These are phyloP conservation scores for Lantana camara DNA, from an alignment of 257 asterid species.

Conservation along the genomic window DNA sequence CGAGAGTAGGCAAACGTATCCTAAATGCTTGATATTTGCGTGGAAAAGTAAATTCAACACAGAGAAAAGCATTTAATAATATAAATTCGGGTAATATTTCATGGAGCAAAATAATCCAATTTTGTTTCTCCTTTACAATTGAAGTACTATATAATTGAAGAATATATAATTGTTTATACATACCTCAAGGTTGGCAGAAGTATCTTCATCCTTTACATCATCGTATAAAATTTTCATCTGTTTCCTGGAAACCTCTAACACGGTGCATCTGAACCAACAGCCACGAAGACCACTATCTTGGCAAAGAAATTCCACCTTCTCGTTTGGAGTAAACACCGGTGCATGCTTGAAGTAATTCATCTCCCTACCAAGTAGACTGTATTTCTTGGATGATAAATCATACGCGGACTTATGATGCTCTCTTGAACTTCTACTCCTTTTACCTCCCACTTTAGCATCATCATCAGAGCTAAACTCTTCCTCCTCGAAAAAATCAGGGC, in stretches of 20 bases:
- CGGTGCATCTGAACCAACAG: constrained; percentile 93
- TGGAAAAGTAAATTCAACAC: too few relatives aligned
- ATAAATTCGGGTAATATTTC: too few relatives aligned
- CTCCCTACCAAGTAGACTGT: constrained; percentile 39
- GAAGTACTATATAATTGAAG: too few relatives aligned
- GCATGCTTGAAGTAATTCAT: constrained; percentile 44
- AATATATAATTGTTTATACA: neutral
- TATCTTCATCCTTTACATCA: constrained; percentile 78
- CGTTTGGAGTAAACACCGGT: constrained; percentile 46
- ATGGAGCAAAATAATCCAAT: too few relatives aligned
- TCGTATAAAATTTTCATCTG: constrained; percentile 70
- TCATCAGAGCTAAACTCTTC: constrained; percentile 76
- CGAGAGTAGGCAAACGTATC: too few relatives aligned
- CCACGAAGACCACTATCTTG: constrained; percentile 99
- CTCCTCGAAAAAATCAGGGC: constrained; percentile 90
- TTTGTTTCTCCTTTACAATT: too few relatives aligned
- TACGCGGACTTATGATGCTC: constrained; percentile 49
- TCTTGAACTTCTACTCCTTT: constrained; percentile 64
- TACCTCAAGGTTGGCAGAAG: constrained; percentile 78
- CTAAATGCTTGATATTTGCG: too few relatives aligned
- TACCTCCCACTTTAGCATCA: constrained; percentile 68
- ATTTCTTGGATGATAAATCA: constrained; percentile 52
- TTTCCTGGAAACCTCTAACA: constrained; percentile 62
- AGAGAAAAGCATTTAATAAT: too few relatives aligned
- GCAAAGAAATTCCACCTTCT: constrained; percentile 81